Conservation (phyloP, 2,329 filamentous ascomycete species). For the Metarhizium anisopliae region DNA sequence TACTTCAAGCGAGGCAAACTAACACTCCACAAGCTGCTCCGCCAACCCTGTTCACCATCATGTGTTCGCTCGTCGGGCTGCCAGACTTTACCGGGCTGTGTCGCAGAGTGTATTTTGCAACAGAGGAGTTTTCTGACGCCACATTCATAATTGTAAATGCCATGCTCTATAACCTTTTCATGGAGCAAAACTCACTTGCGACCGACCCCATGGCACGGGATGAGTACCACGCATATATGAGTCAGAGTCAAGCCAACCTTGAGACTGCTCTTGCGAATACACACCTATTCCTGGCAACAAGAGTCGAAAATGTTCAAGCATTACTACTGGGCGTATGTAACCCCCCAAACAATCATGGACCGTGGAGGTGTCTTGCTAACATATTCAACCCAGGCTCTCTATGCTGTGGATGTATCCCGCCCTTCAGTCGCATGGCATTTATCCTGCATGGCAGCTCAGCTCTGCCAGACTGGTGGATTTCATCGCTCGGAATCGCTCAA, state of each 20-base stretch:
- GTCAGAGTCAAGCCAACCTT: constrained; percentile 37
- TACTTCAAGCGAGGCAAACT: not conserved
- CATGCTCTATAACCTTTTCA: constrained; percentile 40
- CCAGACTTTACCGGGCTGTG: constrained; percentile 42
- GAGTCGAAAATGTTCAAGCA: constrained; percentile 45
- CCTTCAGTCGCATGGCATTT: constrained; percentile 58
- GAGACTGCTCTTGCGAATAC: constrained; percentile 42
- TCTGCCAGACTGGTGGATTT: constrained; percentile 55
- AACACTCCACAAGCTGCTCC: constrained; percentile 28
- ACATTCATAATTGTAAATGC: constrained; percentile 42
- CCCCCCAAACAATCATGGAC: not conserved
- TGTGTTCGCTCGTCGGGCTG: constrained; percentile 39
- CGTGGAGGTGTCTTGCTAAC: not conserved
- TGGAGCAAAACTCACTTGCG: constrained; percentile 33
- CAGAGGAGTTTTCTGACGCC: constrained; percentile 40
- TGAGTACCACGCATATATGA: constrained; percentile 28
- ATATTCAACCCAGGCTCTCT: constrained; percentile 36
- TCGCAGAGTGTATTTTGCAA: constrained; percentile 40
- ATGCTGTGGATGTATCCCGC: constrained; percentile 52
- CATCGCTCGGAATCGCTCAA: constrained; percentile 35
- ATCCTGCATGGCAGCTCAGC: constrained; percentile 45
- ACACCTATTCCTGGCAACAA: constrained; percentile 47
- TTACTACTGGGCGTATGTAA: constrained; percentile 46
- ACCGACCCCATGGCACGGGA: constrained; percentile 22
- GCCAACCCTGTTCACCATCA: constrained; percentile 39